A percentile compares a stretch with the other conserved stretches of the same genome.
These are phyloP conservation scores for Musa schizocarpa DNA, from an alignment of 176 grass and related monocot genomes.

Conservation along the genomic window DNA sequence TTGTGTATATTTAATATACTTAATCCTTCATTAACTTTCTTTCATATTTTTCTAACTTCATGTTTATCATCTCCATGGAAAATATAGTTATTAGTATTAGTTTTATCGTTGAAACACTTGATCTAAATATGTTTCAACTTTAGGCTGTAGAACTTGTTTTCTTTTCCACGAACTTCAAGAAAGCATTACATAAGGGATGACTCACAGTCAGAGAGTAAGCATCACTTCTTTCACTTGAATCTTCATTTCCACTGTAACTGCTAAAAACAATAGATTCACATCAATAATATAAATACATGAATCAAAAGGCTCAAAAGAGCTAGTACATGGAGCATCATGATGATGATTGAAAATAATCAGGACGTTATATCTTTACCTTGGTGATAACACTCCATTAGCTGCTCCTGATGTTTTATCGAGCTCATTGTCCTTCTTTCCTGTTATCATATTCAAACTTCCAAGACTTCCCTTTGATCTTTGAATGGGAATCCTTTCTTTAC, in stretches of 20 bases:
- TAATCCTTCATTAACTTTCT: no score
- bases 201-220: slow-evolving; percentile 38
- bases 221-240: slow-evolving; percentile 46
- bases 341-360: not conserved
- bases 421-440: slow-evolving; percentile 56
- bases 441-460: slow-evolving; percentile 98
- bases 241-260: slow-evolving; percentile 42
- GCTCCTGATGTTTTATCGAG: slow-evolving; percentile 60
- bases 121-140: not conserved
- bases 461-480: slow-evolving; percentile 91
- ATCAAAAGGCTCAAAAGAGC: no score
- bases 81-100: no score
- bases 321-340: no score
- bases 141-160: not conserved
- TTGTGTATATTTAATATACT: no score
- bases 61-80: no score
- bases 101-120: no score
- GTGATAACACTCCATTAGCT: slow-evolving; percentile 54
- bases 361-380: slow-evolving; percentile 38
- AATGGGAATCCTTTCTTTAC: slow-evolving; percentile 70
- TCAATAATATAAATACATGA: not conserved
- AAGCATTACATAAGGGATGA: not conserved
- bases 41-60: no score
- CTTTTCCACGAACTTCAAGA: not conserved
- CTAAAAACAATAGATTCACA: slow-evolving; percentile 13